These are phyloP conservation scores for Trichomonas vaginalis DNA, from an alignment of 208 protist species.

Conservation along the genomic window DNA sequence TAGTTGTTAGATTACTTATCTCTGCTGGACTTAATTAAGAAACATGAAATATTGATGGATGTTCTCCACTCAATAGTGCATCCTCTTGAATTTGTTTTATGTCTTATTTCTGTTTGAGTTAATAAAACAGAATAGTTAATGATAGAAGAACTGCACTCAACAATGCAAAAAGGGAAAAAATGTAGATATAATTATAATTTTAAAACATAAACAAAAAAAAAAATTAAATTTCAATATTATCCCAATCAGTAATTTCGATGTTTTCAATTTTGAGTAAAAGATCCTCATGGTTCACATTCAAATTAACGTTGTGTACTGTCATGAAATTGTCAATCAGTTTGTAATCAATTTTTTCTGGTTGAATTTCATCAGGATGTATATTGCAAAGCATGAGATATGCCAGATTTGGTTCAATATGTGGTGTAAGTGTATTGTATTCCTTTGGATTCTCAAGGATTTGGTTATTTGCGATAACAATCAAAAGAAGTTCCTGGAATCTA, in stretches of 20 bases:
- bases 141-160: no score
- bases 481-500: not conserved
- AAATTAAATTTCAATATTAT: not conserved
- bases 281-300: not conserved
- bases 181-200: no score
- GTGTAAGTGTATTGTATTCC: not conserved
- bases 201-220: not conserved
- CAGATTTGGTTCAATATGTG: not conserved
- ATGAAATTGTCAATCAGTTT: not conserved
- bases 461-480: not conserved
- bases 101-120: no score
- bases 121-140: no score
- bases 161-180: no score
- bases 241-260: not conserved
- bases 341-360: not conserved
- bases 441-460: not conserved
- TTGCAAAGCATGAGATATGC: not conserved
- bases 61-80: no score
- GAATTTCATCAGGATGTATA: not conserved
- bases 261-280: not conserved
- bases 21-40: no score
- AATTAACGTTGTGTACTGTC: not conserved
- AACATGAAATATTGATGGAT: no score
- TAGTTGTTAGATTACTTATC: no score
- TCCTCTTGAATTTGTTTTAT: no score